Evolutionary conservation across 495 filamentous ascomycete species (phyloP), one percentile per base, ranked within the genome.

Genomic region (Hypoxylon lienhwacheense): DNA sequence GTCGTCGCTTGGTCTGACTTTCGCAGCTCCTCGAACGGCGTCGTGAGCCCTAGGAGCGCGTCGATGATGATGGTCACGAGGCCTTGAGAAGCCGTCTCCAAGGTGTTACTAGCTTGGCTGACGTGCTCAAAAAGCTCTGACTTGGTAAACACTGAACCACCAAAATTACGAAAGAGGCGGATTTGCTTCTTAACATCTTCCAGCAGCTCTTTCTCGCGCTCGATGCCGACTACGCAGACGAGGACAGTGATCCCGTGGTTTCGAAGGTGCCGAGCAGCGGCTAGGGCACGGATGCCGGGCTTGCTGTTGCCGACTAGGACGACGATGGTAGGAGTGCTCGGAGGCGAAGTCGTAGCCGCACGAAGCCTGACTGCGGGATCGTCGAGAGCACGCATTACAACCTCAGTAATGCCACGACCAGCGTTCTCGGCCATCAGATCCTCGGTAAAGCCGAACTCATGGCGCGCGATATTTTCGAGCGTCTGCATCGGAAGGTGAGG

Each of bases 371-470:
- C 77, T 1, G 79, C 77, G 7, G 80, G 79, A 49, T 83, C 79
- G 1, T 73, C 71, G 12, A 87, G 72, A 5, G 81, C 79, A 7
- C 71, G 75, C 51, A 95, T 79, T 2, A 87, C 86, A 20, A 89
- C 85, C 64, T 95, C 85, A 1, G 89, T 90, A 59, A 98, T 89
- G 34, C 90, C 86, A 14, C 91, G 82, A 7, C 87, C 91, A 0
- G 90, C 88, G 65, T 92, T 96, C 64, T 97, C 93, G 0, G 89
- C 85, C 69, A 97, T 87, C 63, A 97, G 85, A 41, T 93, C 88
- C 64, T 92, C 88, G 0, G 86, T 87, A 33, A 98, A 73, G 3
- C 89, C 90, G 53, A 93, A 82, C 53, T 96, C 90, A 17, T 83
- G 80, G 31, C 88, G 83, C 0, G 90, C 89, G 43, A 91, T 84